These are phyloP conservation scores for Isabelozyma heimii DNA, from an alignment of 805 yeast species.

Conservation along the genomic window DNA sequence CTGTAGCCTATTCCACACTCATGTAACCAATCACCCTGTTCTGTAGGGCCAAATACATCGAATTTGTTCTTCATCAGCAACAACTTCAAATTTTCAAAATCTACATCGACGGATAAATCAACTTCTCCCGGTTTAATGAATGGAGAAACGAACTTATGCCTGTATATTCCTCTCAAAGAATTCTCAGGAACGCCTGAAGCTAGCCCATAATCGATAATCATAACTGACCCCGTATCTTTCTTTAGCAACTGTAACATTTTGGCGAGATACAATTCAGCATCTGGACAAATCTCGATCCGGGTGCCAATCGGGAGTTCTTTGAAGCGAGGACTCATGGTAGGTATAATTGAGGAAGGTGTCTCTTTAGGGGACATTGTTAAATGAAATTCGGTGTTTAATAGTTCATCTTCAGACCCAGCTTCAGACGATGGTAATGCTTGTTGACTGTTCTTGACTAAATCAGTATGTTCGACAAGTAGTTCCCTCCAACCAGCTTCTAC, in stretches of 20 bases:
- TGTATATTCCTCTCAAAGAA: conserved; percentile 68
- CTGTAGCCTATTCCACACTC: conserved; percentile 73
- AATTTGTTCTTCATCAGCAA: conserved; percentile 8
- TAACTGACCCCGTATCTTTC: conserved; percentile 56
- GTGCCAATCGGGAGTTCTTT: conserved; percentile 52
- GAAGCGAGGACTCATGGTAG: conserved; percentile 50
- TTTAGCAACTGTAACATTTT: conserved; percentile 50
- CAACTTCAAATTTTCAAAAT: conserved; percentile 57
- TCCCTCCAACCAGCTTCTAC: conserved; percentile 79
- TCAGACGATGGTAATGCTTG: conserved; percentile 18
- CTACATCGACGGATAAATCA: conserved; percentile 82
- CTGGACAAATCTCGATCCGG: conserved; percentile 72
- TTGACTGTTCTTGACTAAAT: conserved; percentile 35
- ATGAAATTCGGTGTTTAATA: conserved; percentile 44
- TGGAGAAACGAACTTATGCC: conserved; percentile 74
- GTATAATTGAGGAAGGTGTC: conserved; percentile 62
- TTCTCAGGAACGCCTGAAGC: conserved; percentile 61
- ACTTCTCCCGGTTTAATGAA: conserved; percentile 74
- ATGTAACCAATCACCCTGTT: conserved; percentile 80
- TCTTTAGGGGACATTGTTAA: conserved; percentile 55
- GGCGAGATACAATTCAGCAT: conserved; percentile 56
- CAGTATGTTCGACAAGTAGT: conserved; percentile 57
- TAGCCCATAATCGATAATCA: conserved; percentile 79
- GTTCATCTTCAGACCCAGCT: conserved; percentile 6
- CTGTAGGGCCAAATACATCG: conserved; percentile 53